phyloP scores from a whole-genome alignment of 163 green algal species.

The Chlamydomonas reinhardtii region DNA sequence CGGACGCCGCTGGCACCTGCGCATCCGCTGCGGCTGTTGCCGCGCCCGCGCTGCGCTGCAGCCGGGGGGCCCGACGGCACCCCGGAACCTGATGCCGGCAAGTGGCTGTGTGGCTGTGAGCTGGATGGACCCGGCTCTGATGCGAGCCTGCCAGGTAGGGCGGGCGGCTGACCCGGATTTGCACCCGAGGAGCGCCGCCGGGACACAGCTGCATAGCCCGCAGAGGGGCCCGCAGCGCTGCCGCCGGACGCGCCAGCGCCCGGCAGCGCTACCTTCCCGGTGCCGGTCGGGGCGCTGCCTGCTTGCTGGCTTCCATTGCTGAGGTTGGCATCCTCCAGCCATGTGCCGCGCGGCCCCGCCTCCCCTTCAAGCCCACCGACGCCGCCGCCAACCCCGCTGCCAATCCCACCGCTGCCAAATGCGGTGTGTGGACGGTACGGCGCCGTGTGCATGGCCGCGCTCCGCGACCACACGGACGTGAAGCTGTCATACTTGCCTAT shows the following conservation, averaged over 20 bases:
- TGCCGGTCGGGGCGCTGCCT: not conserved
- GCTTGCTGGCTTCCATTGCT: constrained; percentile 34
- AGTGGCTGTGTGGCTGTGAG: too few relatives aligned
- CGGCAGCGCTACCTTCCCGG: not conserved
- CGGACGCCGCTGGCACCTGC: too few relatives aligned
- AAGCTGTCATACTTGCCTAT: constrained; percentile 35
- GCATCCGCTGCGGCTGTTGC: too few relatives aligned
- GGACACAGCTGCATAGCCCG: not conserved
- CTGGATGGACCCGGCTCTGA: too few relatives aligned
- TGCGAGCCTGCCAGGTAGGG: too few relatives aligned
- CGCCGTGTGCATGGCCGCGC: not conserved
- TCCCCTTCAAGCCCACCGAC: not conserved
- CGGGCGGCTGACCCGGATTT: too few relatives aligned
- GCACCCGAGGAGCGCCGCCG: too few relatives aligned
- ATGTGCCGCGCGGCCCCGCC: not conserved
- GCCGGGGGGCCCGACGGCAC: too few relatives aligned
- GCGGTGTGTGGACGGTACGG: too few relatives aligned
- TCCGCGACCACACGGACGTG: constrained; percentile 29
- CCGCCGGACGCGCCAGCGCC: not conserved
- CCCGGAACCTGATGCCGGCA: too few relatives aligned
- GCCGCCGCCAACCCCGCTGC: not conserved
- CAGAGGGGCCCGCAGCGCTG: not conserved
- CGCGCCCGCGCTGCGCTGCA: too few relatives aligned
- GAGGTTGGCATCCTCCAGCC: not conserved
- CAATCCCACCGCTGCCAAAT: not conserved